Evolutionary conservation across 805 yeast species (phyloP), one percentile per base, ranked within the genome.

Genomic region (Saturnispora hagleri): DNA sequence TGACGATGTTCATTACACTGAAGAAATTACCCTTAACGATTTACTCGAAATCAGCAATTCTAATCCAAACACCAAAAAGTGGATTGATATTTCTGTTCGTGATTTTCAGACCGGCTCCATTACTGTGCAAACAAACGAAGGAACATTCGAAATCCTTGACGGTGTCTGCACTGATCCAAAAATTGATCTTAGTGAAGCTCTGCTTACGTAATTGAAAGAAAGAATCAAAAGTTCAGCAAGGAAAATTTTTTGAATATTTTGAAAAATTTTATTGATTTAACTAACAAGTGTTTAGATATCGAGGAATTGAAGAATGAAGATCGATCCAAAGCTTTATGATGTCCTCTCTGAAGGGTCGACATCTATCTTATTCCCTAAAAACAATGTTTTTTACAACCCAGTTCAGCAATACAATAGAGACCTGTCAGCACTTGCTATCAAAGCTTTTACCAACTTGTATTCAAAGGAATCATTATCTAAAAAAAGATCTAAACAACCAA

Each of bases 321-420:
- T 56, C 15, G 64, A 62, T 43, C 51, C 57, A 2, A 54, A 62
- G 12, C 58, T 63, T 43, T 66, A 58, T 48, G 65, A 66, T 46
- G 57, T 62, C 6, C 69, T 75, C 27, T 71, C 64, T 44, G 99
- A 93, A 66, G 99, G 99, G 2, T 72, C 76, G 51, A 97, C 98
- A 13, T 77, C 82, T 24, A 82, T 93, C 43, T 72, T 90, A 33
- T 86, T 85, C 55, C 91, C 96, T 4, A 84, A 86, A 60, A 82
- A 82, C 47, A 89, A 86, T 58, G 99, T 93, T 10, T 93, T 93
- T 64, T 93, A 93, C 69, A 93, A 93, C 65, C 97, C 96, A 9
- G 86, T 93, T 51, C 99, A 93, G 69, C 98, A 91, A 69, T 93
- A 89, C 69, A 93, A 93, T 67, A 77, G 99, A 60, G 99, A 93